Evolutionary conservation across 2,329 filamentous ascomycete genomes (phyloP), one percentile per base, ranked within the genome.

Genomic region (Fusarium sp.): DNA sequence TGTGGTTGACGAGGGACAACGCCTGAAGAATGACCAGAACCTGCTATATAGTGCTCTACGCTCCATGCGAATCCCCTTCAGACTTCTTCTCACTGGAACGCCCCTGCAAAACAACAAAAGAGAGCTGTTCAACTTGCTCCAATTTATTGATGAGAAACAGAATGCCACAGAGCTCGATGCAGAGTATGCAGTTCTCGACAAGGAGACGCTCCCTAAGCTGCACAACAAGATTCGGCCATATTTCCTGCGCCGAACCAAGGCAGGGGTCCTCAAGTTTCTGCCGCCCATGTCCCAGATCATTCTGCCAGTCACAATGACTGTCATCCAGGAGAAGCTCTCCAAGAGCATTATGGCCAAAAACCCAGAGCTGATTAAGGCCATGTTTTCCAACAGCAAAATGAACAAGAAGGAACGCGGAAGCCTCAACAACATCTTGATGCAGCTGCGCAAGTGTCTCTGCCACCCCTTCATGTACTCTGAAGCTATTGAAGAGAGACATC

Each of bases 271-370:
- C 48, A 94, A 91, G 35, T 97, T 97, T 75, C 80, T 99, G 9
- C 95, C 95, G 1, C 89, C 94, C 0, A 93, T 99, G 86, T 89
- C 91, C 1, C 94, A 98, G 70, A 93, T 99, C 67, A 98, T 99
- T 60, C 79, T 99, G 5, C 95, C 95, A 0, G 88, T 99, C n/a
- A 93, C 91, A 3, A 97, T 98, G 93, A 93, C 91, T 2, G 82
- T 92, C 13, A 80, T 99, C 11, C 96, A 99, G 73, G 95, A 97
- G 79, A 95, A 92, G 72, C 82, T 99, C 1, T 97, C 95, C 78
- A 95, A 93, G 72, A 96, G 91, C 3, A 97, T 99, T 67, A 84
- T 99, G 68, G 87, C 91, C 13, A 95, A 96, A 74, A 97, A 96
- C 59, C 90, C 93, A 0, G 85, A 96, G 49, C 83, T 99, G 9